Evolutionary conservation across 2,329 filamentous ascomycete genomes (phyloP).

Genomic region (Pleurostoma richardsiae): DNA sequence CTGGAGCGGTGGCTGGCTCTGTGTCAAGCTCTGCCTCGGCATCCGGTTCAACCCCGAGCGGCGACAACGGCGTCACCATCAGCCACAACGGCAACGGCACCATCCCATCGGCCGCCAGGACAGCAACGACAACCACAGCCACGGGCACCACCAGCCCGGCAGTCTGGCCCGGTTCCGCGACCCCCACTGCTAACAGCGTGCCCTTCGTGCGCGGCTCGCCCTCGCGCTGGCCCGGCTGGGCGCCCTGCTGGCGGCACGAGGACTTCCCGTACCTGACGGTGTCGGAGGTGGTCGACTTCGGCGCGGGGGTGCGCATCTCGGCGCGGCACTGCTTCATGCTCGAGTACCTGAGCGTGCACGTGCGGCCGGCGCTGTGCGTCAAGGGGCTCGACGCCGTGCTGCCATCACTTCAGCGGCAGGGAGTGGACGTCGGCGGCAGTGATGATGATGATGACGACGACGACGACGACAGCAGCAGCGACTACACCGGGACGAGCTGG

Average conservation of each 20-base stretch:
- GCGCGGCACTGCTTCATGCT: conserved; percentile 18
- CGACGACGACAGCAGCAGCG: conserved; percentile 13
- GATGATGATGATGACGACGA: conserved; percentile 3
- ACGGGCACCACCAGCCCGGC: neutral
- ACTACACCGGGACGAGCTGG: neutral
- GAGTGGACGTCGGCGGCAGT: neutral
- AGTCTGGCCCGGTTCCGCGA: neutral
- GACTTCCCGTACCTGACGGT: conserved; percentile 47
- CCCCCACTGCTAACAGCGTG: neutral
- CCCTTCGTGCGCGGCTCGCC: too few relatives aligned
- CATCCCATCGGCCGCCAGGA: too few relatives aligned
- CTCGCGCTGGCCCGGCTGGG: conserved; percentile 20
- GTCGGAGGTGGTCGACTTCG: conserved; percentile 35
- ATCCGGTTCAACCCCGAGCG: too few relatives aligned
- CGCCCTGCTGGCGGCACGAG: conserved; percentile 51
- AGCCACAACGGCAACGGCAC: neutral
- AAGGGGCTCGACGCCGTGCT: conserved; percentile 9
- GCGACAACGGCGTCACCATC: too few relatives aligned
- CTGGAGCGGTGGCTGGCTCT: too few relatives aligned
- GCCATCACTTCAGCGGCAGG: neutral
- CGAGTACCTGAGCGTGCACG: conserved; percentile 37
- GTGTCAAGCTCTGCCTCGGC: too few relatives aligned
- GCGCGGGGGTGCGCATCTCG: conserved; percentile 25
- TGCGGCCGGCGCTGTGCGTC: conserved; percentile 31
- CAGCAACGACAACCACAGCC: too few relatives aligned